Conservation (phyloP, 176 grass and related monocot genomes). For the Pontederia paniculata region DNA sequence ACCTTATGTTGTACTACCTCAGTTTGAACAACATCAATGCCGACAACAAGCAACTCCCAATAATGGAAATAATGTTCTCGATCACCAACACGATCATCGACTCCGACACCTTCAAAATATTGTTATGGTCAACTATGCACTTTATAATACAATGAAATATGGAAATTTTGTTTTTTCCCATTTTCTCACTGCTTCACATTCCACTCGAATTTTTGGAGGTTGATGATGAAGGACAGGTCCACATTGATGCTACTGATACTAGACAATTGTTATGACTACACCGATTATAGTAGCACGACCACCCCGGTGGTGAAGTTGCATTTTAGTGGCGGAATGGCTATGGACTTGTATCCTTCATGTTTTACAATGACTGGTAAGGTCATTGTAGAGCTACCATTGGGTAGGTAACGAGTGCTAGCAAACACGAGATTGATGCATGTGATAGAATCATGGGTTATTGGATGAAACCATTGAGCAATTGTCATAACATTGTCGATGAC, state of each 20-base stretch:
- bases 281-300: neutral
- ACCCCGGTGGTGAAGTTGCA: neutral
- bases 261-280: slow-evolving; percentile 82
- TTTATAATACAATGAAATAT: no score
- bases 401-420: no score
- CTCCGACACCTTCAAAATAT: neutral
- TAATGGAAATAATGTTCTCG: neutral
- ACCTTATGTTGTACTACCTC: neutral
- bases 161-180: no score
- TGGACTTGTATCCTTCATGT: neutral
- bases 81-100: neutral
- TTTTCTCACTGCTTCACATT: neutral
- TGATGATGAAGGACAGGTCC: neutral
- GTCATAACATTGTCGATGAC: no score
- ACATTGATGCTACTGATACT: slow-evolving; percentile 45
- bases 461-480: no score
- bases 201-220: neutral
- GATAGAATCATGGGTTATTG: no score
- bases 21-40: neutral
- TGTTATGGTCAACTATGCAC: neutral
- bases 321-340: neutral
- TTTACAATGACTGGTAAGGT: no score
- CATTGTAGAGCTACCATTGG: no score
- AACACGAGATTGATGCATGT: no score
- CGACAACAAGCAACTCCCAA: neutral